Evolutionary conservation across 495 filamentous ascomycete species (phyloP), one percentile per base, ranked within the genome.

Genomic region (Aspergillus campestris): DNA sequence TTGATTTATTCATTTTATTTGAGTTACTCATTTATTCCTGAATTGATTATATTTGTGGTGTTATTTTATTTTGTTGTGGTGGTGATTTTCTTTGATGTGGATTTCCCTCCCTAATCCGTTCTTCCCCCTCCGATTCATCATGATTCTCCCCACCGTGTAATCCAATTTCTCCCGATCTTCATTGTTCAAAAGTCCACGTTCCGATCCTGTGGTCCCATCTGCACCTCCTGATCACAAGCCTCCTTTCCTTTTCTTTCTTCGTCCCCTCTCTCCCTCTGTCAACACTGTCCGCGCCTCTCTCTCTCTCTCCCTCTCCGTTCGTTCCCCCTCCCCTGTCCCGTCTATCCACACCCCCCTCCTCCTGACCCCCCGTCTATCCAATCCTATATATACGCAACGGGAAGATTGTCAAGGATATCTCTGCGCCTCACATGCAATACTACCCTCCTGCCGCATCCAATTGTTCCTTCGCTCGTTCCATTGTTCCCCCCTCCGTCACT

Each of bases 341-440:
- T 14, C 27, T 42, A n/a, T 43, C 38, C 31, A 35, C 30, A 28
- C 34, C 28, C 40, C n/a, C 40, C 28, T 40, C 37, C 27, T 39
- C 30, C 32, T 32, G 13, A 27, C 4, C 31, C 29, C 37, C n/a
- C 33, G 24, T 27, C 34, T 31, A 8, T 33, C 18, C 35, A 41
- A n/a, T 38, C 39, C 42, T 34, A 35, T 42, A 34, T 31, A 50
- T 51, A 31, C 30, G 36, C 40, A 44, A 50, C 45, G 39, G 49
- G 34, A 46, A 43, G 40, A 32, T 15, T 30, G 35, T 36, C 38
- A 44, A 34, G 18, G 33, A 34, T 30, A 34, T 45, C 41, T 36
- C 33, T 49, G 32, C 38, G 15, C n/a, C 38, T 42, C 32, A 32
- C 50, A 52, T 53, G 52, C 47, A 50, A 42, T 48, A 44, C 48